A percentile compares a stretch with the other conserved stretches of the same genome.
These are phyloP conservation scores for Fusarium anthophilum DNA, from an alignment of 2,329 filamentous ascomycete species.

Conservation along the genomic window DNA sequence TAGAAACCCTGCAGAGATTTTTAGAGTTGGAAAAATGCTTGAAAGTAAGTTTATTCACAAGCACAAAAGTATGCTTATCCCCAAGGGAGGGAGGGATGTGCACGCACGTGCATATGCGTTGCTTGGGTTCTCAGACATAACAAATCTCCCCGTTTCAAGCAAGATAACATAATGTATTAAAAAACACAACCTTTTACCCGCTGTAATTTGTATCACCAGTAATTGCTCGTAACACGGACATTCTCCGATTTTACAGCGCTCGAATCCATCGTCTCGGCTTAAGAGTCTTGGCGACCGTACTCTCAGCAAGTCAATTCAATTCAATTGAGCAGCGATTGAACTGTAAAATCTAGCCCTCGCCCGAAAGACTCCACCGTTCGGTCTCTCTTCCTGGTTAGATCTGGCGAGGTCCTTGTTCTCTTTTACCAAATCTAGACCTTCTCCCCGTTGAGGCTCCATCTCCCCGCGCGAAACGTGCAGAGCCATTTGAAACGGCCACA, in stretches of 20 bases:
- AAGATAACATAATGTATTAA: not conserved
- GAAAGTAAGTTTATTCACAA: slow-evolving; percentile 6
- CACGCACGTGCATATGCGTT: slow-evolving; percentile 10
- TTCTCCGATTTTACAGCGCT: not conserved
- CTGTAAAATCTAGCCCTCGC: not conserved
- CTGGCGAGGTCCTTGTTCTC: not conserved
- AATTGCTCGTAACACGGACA: not conserved
- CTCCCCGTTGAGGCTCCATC: not conserved
- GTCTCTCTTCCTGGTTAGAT: slow-evolving; percentile 25
- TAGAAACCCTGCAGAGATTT: not conserved
- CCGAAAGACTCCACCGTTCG: slow-evolving; percentile 19
- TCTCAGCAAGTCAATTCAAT: not conserved
- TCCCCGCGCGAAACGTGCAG: slow-evolving; percentile 11
- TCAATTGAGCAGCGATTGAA: not conserved
- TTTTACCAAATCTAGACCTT: slow-evolving; percentile 9
- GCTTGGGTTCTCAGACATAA: not conserved
- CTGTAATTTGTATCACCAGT: not conserved
- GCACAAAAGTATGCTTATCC: slow-evolving; percentile 6
- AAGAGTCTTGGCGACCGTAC: not conserved
- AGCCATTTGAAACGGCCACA: slow-evolving; percentile 28
- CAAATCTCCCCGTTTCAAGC: not conserved
- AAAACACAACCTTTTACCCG: not conserved
- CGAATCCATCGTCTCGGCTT: not conserved
- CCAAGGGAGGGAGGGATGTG: not conserved
- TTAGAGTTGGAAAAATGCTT: not conserved